Conservation (phyloP, 2,329 filamentous ascomycete genomes). For the Ophiocordyceps unilateralis region DNA sequence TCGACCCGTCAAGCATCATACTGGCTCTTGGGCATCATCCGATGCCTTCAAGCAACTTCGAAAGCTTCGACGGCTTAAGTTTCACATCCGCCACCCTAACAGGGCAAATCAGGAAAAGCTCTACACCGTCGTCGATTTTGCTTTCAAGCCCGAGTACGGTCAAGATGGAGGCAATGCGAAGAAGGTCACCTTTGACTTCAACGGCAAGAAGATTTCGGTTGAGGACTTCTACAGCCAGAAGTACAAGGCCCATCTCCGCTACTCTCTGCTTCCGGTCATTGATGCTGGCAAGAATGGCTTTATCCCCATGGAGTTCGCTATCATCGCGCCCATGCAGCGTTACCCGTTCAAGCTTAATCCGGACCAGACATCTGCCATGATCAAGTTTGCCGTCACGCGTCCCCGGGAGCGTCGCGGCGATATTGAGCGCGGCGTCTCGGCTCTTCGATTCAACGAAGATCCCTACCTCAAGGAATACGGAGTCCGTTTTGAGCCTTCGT, state of each 20-base stretch:
- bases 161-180: conserved; percentile 29
- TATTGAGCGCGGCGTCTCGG: conserved; percentile 37
- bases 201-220: conserved; percentile 26
- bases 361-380: conserved; percentile 65
- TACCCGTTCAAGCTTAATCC: conserved; percentile 46
- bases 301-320: conserved; percentile 46
- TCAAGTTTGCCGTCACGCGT: conserved; percentile 75
- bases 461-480: conserved; percentile 56
- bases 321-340: conserved; percentile 34
- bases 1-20: conserved; percentile 14
- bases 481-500: conserved; percentile 45
- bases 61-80: conserved; percentile 36
- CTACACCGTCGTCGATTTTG: conserved; percentile 34
- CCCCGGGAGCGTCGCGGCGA: conserved; percentile 50
- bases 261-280: conserved; percentile 36
- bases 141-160: conserved; percentile 26
- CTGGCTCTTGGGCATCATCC: conserved; percentile 18
- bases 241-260: conserved; percentile 33
- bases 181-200: conserved; percentile 37
- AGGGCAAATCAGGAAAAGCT: conserved; percentile 26
- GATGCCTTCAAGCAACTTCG: conserved; percentile 37
- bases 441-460: conserved; percentile 53
- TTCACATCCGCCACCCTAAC: conserved; percentile 33
- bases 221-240: conserved; percentile 37
- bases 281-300: conserved; percentile 33